These are phyloP conservation scores for Ceratocystis ficicola DNA, from an alignment of 2,329 filamentous ascomycete species.

Conservation along the genomic window DNA sequence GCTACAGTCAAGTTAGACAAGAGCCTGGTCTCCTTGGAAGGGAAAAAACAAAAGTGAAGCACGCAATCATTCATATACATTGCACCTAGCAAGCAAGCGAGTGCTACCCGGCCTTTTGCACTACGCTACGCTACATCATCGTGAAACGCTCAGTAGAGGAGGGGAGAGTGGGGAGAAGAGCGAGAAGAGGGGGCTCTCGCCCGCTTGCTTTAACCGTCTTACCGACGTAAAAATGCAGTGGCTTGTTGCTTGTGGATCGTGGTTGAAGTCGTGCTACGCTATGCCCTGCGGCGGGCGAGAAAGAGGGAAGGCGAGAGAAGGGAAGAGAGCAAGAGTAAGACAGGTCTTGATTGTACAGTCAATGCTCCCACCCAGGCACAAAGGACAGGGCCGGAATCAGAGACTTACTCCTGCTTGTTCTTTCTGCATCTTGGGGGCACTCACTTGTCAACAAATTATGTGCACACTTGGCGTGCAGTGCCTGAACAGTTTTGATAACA, in stretches of 20 bases:
- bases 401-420: background rate
- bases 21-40: background rate
- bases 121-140: background rate
- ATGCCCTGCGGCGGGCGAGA: too few species aligned
- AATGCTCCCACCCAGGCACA: background rate
- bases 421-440: too few species aligned
- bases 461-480: background rate
- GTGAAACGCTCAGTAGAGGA: background rate
- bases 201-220: slow-evolving; percentile 10
- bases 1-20: background rate
- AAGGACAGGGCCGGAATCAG: background rate
- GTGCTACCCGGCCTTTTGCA: background rate
- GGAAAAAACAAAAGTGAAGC: background rate
- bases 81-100: background rate
- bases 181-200: background rate
- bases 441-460: background rate
- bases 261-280: background rate
- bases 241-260: background rate
- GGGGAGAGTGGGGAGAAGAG: background rate
- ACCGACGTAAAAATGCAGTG: slow-evolving; percentile 2
- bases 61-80: background rate
- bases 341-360: background rate
- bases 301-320: background rate
- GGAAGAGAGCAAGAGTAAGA: background rate
- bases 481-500: background rate